These are phyloP conservation scores for Microsporum ferrugineum DNA, from an alignment of 2,329 filamentous ascomycete genomes.

Conservation along the genomic window DNA sequence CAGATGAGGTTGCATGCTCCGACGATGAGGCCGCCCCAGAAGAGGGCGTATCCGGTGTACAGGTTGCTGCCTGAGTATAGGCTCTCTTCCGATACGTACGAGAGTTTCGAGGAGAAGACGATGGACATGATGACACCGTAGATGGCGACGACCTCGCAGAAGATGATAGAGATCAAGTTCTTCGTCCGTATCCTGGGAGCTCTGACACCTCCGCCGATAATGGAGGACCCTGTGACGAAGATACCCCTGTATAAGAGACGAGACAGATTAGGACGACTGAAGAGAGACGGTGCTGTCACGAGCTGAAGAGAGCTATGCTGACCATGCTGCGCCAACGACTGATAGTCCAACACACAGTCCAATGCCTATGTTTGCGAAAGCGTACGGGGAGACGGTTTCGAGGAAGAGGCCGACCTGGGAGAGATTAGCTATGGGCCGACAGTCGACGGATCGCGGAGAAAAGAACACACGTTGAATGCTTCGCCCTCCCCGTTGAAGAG, in stretches of 20 bases:
- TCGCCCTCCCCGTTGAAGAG: slow-evolving; percentile 95
- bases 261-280: background rate
- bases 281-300: slow-evolving; percentile 5
- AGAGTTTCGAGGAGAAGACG: slow-evolving; percentile 85
- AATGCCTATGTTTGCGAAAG: slow-evolving; percentile 85
- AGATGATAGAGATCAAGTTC: slow-evolving; percentile 99
- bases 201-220: slow-evolving; percentile 90
- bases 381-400: slow-evolving; percentile 85
- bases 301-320: slow-evolving; percentile 18
- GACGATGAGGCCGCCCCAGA: slow-evolving; percentile 91
- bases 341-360: slow-evolving; percentile 90
- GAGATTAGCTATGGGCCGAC: slow-evolving; percentile 11
- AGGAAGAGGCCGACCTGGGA: slow-evolving; percentile 77
- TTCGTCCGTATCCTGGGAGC: slow-evolving; percentile 97
- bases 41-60: slow-evolving; percentile 90
- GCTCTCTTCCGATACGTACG: slow-evolving; percentile 50
- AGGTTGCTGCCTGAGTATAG: slow-evolving; percentile 67
- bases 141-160: slow-evolving; percentile 98
- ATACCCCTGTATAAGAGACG: slow-evolving; percentile 62
- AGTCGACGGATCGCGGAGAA: background rate
- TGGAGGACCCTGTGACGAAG: slow-evolving; percentile 95
- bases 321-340: slow-evolving; percentile 96
- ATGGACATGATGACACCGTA: slow-evolving; percentile 99
- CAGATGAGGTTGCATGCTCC: slow-evolving; percentile 94
- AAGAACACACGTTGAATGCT: slow-evolving; percentile 67